phyloP scores from a whole-genome alignment of 176 grass and related monocot genomes.

The Triticum urartu region DNA sequence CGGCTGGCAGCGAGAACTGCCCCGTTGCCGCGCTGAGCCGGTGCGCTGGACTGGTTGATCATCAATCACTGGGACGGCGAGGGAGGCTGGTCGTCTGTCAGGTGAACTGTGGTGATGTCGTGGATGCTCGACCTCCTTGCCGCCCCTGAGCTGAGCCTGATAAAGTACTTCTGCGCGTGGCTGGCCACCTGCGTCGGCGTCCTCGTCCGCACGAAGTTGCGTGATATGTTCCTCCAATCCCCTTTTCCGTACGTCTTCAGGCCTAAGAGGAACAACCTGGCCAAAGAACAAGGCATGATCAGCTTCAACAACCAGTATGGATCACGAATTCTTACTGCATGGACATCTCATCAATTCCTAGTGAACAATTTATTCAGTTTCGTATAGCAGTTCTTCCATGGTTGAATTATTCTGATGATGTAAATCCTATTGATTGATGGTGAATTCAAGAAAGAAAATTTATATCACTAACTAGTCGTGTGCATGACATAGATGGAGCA shows the following conservation, averaged over 20 bases:
- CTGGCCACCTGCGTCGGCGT: constrained; percentile 94
- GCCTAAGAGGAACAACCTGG: constrained; percentile 76
- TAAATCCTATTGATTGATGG: constrained; percentile 14
- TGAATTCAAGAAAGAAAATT: constrained; percentile 28
- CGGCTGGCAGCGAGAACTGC: constrained; percentile 16
- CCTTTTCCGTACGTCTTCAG: constrained; percentile 75
- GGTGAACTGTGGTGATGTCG: constrained; percentile 78
- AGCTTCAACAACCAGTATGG: neutral
- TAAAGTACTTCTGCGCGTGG: constrained; percentile 93
- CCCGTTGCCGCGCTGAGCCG: neutral
- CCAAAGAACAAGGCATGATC: neutral
- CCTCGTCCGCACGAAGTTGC: constrained; percentile 70
- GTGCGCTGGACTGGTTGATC: constrained; percentile 44
- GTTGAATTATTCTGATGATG: constrained; percentile 14
- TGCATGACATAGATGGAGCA: constrained; percentile 23
- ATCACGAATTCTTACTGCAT: neutral
- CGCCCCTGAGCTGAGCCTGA: constrained; percentile 62
- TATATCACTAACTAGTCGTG: neutral
- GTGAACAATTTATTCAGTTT: neutral
- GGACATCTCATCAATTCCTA: neutral
- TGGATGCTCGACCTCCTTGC: constrained; percentile 90
- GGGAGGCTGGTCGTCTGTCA: constrained; percentile 47
- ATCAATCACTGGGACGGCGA: constrained; percentile 56
- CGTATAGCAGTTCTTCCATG: neutral
- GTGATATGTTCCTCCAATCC: constrained; percentile 92